A percentile compares a stretch with the other conserved stretches of the same genome.
phyloP scores from a whole-genome alignment of 106 monocot species.

The Chionographis japonica region DNA sequence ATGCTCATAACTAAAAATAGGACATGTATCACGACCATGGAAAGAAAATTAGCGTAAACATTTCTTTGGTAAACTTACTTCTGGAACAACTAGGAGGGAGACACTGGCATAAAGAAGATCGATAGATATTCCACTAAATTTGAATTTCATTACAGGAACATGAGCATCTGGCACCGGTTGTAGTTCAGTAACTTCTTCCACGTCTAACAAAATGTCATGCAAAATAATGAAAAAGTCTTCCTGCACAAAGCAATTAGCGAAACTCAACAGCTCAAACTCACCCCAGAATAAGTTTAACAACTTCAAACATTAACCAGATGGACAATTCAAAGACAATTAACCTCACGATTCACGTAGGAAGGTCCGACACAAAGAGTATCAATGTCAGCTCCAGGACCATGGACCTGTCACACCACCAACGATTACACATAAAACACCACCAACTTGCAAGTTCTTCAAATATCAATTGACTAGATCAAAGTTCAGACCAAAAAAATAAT shows the following conservation, averaged over 20 bases:
- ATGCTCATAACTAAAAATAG: too few relatives aligned
- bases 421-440: too few relatives aligned
- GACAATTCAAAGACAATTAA: slow-evolving; percentile 7
- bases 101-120: slow-evolving; percentile 99
- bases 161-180: slow-evolving; percentile 60
- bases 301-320: neutral
- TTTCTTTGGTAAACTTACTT: slow-evolving; percentile 41
- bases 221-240: slow-evolving; percentile 48
- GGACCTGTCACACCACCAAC: slow-evolving; percentile 27
- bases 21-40: too few relatives aligned
- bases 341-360: slow-evolving; percentile 98
- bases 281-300: neutral
- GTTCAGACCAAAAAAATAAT: too few relatives aligned
- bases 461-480: too few relatives aligned
- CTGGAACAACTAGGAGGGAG: slow-evolving; percentile 79
- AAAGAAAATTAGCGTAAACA: too few relatives aligned
- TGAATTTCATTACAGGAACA: slow-evolving; percentile 60
- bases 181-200: slow-evolving; percentile 40
- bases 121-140: slow-evolving; percentile 57
- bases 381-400: slow-evolving; percentile 60
- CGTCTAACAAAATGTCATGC: slow-evolving; percentile 37
- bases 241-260: slow-evolving; percentile 23
- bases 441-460: too few relatives aligned
- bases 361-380: slow-evolving; percentile 89
- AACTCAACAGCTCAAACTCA: neutral